phyloP scores from a whole-genome alignment of 352 stramenopile genomes.

The Phytophthora brassicae region DNA sequence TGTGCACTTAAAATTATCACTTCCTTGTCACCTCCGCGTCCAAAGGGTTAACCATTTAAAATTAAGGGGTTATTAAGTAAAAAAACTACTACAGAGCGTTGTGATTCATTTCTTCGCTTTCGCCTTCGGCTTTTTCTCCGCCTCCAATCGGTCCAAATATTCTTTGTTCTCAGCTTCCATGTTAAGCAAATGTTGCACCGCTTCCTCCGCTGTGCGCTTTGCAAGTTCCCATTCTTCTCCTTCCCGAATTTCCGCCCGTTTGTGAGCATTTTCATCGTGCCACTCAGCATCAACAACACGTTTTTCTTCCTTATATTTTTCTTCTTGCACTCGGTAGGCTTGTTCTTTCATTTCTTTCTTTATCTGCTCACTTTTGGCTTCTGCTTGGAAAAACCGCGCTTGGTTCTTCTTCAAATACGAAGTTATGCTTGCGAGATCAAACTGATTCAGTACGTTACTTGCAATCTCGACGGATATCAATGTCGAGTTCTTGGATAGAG shows the following conservation, averaged over 20 bases:
- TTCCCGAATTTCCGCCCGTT: conserved; percentile 45
- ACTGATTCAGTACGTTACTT: conserved; percentile 46
- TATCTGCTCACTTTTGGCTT: conserved; percentile 30
- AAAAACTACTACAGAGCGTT: too few species aligned
- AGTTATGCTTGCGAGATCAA: conserved; percentile 48
- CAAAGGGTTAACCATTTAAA: too few species aligned
- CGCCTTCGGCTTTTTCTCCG: conserved; percentile 48
- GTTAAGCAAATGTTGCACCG: conserved; percentile 46
- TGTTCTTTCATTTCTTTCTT: conserved; percentile 31
- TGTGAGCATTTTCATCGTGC: conserved; percentile 56
- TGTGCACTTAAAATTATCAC: too few species aligned
- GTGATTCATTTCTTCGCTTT: conserved; percentile 61
- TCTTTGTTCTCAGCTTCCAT: conserved; percentile 64
- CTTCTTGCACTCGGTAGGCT: conserved; percentile 30
- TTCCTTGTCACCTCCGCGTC: too few species aligned
- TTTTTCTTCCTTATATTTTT: conserved; percentile 42
- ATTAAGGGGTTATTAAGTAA: too few species aligned
- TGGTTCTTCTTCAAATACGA: conserved; percentile 53
- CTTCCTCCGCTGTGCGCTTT: conserved; percentile 35
- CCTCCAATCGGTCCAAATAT: conserved; percentile 45
- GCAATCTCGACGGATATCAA: conserved; percentile 57
- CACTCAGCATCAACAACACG: conserved; percentile 43
- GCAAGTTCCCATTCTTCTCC: conserved; percentile 59
- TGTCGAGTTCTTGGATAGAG: conserved; percentile 49
- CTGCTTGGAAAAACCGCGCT: conserved; percentile 19